Percentiles rank a stretch among this genome's conserved stretches.
phyloP scores from a whole-genome alignment of 1,284 basidiomycete species.

The Singerocomus rubriflavus region DNA sequence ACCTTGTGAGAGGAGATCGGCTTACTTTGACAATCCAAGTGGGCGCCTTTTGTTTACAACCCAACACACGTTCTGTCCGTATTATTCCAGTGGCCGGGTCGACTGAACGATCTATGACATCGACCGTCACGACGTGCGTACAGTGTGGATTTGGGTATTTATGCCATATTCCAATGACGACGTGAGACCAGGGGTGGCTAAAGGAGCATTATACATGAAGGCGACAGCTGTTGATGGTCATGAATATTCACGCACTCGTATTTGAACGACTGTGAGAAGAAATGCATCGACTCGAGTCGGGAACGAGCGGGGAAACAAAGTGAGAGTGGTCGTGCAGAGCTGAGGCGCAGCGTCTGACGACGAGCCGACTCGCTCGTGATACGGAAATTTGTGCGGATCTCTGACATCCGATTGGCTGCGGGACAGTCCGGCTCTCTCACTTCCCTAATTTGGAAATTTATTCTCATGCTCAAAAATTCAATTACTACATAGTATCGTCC shows the following conservation, averaged over 20 bases:
- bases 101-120: constrained; percentile 81
- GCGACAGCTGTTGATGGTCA: constrained; percentile 7
- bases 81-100: constrained; percentile 84
- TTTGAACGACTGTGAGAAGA: constrained; percentile 70
- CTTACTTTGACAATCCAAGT: constrained; percentile 81
- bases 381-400: constrained; percentile 17
- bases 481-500: not conserved
- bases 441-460: not conserved
- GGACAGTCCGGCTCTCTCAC: constrained; percentile 14
- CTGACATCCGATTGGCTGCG: constrained; percentile 31
- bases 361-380: constrained; percentile 7
- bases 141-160: constrained; percentile 96
- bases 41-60: constrained; percentile 84
- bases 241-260: constrained; percentile 55
- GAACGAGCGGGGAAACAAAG: constrained; percentile 7
- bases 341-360: constrained; percentile 16
- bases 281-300: constrained; percentile 51
- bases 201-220: constrained; percentile 25
- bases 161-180: constrained; percentile 86
- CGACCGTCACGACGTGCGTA: constrained; percentile 88
- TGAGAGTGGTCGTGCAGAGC: constrained; percentile 27
- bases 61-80: constrained; percentile 81
- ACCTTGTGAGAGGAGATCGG: constrained; percentile 7
- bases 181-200: constrained; percentile 85
- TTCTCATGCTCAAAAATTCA: constrained; percentile 4